Base-by-base conservation (phyloP, 805 yeast species). In the Blastobotrys chiropterorum region DNA sequence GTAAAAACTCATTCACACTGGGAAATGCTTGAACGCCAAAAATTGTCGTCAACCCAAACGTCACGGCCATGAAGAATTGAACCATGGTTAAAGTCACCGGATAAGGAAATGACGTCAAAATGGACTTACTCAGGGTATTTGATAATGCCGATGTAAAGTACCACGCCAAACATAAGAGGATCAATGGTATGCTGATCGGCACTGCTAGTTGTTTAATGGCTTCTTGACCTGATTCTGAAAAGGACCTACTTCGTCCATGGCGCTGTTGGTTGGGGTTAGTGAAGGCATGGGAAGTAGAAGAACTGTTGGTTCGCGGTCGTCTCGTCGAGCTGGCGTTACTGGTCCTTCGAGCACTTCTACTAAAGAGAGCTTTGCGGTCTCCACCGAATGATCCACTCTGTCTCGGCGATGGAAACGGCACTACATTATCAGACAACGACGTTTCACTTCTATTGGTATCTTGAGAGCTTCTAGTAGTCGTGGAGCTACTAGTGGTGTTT, bases 1-100 rank as follows among this genome's bases (percentile, higher is more conserved):
- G 76, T 56, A 66, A 65, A 44, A 46, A 65, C 59, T 65, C 64
- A 30, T 67, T 67, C 52, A 64, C 51, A 6, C 54, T 52, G 49
- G 69, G 67, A 48, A 44, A 45, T 11, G 46, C 45, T 44, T 72
- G 69, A n/a, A 78, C 70, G 1, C 70, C 42, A 2, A 67, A 57
- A 31, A 78, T 62, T 11, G 81, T 73, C 0, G 67, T 20, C 20
- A 81, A 56, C 56, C 94, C 85, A 54, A 86, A 72, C 8, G 71
- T 39, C 2, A 83, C 83, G 59, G 90, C 90, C 59, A 88, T 72
- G 30, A 85, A 61, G 63, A 92, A 92, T 71, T 94, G 98, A 50
- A 85, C 70, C 73, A 90, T 90, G 1, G 97, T 89, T 52, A 94
- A 76, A 0, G 96, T 84, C n/a, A 90, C 81, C 1, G 99, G 97